These are phyloP conservation scores for Sungouiella blattae DNA, from an alignment of 805 yeast species.

Conservation along the genomic window DNA sequence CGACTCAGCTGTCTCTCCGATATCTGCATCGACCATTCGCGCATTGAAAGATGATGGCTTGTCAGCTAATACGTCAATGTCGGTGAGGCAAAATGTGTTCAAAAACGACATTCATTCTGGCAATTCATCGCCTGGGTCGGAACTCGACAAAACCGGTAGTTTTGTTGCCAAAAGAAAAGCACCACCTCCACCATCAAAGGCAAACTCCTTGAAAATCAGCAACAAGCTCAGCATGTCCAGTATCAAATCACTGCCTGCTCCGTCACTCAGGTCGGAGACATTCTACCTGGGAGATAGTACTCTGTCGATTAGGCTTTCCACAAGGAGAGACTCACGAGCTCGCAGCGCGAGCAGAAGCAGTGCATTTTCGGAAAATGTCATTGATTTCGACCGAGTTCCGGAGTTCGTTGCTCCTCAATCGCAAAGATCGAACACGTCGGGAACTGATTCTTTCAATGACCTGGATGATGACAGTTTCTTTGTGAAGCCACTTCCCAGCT, in stretches of 20 bases:
- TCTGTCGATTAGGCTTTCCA: slow-evolving; percentile 6
- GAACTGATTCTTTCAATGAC: too few species aligned
- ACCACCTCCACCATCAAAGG: slow-evolving; percentile 58
- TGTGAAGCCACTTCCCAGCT: slow-evolving; percentile 7
- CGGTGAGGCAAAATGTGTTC: neutral
- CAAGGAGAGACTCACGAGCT: neutral
- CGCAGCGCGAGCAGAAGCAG: slow-evolving; percentile 21
- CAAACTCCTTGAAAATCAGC: slow-evolving; percentile 12
- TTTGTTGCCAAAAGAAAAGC: slow-evolving; percentile 69
- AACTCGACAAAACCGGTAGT: slow-evolving; percentile 15
- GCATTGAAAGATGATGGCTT: slow-evolving; percentile 21
- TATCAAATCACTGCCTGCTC: slow-evolving; percentile 4
- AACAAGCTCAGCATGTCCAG: slow-evolving; percentile 13
- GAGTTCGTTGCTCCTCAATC: slow-evolving; percentile 4
- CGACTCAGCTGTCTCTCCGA: slow-evolving; percentile 26
- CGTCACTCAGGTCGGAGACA: slow-evolving; percentile 4
- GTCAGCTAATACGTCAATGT: neutral
- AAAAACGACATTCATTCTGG: neutral
- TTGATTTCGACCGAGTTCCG: slow-evolving; percentile 77
- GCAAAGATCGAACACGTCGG: too few species aligned
- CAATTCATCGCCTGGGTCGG: slow-evolving; percentile 9
- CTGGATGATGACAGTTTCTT: slow-evolving; percentile 8
- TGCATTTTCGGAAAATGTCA: slow-evolving; percentile 65
- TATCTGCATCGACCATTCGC: slow-evolving; percentile 32
- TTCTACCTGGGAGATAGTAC: slow-evolving; percentile 8